Evolutionary conservation across 1,284 basidiomycete species (phyloP).

Genomic region (Pseudozyma thailandica): DNA sequence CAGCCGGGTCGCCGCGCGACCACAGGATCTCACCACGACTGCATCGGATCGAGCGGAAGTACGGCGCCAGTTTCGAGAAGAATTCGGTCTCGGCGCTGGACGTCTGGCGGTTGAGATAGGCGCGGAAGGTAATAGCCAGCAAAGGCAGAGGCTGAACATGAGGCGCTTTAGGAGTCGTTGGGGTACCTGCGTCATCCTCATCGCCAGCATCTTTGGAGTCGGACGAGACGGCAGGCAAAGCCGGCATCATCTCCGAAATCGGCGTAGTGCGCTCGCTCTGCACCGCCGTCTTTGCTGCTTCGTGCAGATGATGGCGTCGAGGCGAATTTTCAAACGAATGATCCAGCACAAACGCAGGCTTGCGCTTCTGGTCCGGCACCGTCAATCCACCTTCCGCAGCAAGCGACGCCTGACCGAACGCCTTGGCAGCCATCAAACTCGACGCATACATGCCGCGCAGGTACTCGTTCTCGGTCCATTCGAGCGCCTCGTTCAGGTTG

Average conservation of each 20-base stretch:
- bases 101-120: constrained; percentile 31
- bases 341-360: constrained; percentile 69
- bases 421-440: constrained; percentile 63
- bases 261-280: constrained; percentile 32
- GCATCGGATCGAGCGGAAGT: constrained; percentile 77
- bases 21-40: constrained; percentile 78
- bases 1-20: constrained; percentile 77
- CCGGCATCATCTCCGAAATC: constrained; percentile 21
- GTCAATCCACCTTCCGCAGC: constrained; percentile 70
- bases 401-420: constrained; percentile 66
- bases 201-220: background rate
- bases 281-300: constrained; percentile 73
- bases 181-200: background rate
- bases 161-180: constrained; percentile 4
- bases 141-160: constrained; percentile 48
- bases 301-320: constrained; percentile 77
- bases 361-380: constrained; percentile 60
- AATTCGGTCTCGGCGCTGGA: constrained; percentile 51
- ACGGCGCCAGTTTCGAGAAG: constrained; percentile 73
- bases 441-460: constrained; percentile 69
- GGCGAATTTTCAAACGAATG: constrained; percentile 80
- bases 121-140: constrained; percentile 55
- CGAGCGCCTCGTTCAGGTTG: constrained; percentile 88
- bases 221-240: background rate
- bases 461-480: constrained; percentile 75